Evolutionary conservation across 192 early-diverging fungal genomes (phyloP), one percentile per base, ranked within the genome.

Genomic region (Coemansia asiatica): DNA sequence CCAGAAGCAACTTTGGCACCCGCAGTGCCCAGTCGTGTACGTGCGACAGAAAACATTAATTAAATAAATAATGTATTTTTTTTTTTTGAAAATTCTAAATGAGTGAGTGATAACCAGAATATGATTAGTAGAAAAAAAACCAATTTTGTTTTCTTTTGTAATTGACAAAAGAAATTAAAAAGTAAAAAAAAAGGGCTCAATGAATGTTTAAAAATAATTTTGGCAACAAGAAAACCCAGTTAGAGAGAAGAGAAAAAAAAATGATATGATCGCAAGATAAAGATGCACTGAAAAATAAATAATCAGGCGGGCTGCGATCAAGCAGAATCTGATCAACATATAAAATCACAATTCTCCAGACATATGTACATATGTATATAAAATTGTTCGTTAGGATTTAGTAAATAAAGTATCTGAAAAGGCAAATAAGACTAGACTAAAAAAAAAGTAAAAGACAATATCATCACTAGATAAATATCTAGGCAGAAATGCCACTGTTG

Each of bases 401-500:
- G n/a, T n/a, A n/a, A n/a, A n/a, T n/a, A n/a, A n/a, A n/a, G n/a
- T n/a, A n/a, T n/a, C n/a, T n/a, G n/a, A n/a, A n/a, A n/a, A n/a
- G n/a, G 35, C 35, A 36, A 36, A 44, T 44, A 16, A 28, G n/a
- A 51, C 8, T 25, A n/a, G 31, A 8, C 31, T 13, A 15, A 13
- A 56, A 61, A 51, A 18, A 47, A 55, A 46, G 58, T 54, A 27
- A 51, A 21, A 44, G 44, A 47, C n/a, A n/a, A n/a, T n/a, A n/a
- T n/a, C n/a, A n/a, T n/a, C n/a, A n/a, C n/a, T n/a, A 2, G 18
- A 33, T 4, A 25, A 23, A 38, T 4, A 19, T 7, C 26, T 63
- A 66, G 26, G 56, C 55, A 19, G 61, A 51, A n/a, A 78, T 51
- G 2, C 62, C 67, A 12, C 22, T 60, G 26, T 78, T 78, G 67